Base-by-base conservation (phyloP, 805 yeast species). In the Zygosaccharomyces kombuchaensis region DNA sequence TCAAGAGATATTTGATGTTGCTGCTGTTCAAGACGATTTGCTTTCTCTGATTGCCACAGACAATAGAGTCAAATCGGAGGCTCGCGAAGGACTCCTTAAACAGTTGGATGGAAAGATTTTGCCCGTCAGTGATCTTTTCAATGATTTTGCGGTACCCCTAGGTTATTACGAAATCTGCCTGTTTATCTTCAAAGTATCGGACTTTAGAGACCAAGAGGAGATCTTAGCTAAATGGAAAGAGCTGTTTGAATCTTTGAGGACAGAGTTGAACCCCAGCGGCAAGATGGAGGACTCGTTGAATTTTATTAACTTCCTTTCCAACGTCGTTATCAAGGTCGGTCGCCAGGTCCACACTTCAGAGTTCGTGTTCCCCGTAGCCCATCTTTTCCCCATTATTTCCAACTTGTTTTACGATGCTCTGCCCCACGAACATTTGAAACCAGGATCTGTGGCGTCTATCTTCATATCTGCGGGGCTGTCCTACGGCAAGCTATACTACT, bases 151-250 rank as follows among this genome's bases (percentile, higher is more conserved):
- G 9, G 90, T 85, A 56, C 96, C 95, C 19, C 70, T 90, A 50
- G 91, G 91, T 6, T 91, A 90, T 60, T 81, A 82, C 65, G 96
- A 87, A 55, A 72, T 91, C 41, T 84, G 95, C 50, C 72, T 90
- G 48, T 66, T 79, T 34, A 81, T 89, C 12, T 87, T 85, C 72
- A 85, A 87, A 59, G 77, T 84, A 10, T 82, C 97, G 2, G 96
- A 91, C 59, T 84, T 84, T 65, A 79, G 91, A 59, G 87, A 87
- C 58, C 74, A 82, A 9, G 96, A 87, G 54, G 96, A 87, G 62
- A 84, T 91, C 44, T 68, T 81, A 53, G 76, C 80, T 45, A 81
- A 89, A 65, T 91, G 96, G 96, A 81, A 78, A 51, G 76, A 81
- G 46, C 72, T 84, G 40, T 77, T 89, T 56, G 80, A 77, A 43